phyloP scores from a whole-genome alignment of 768 basidiomycete genomes.

The Rhizopogon roseolus region DNA sequence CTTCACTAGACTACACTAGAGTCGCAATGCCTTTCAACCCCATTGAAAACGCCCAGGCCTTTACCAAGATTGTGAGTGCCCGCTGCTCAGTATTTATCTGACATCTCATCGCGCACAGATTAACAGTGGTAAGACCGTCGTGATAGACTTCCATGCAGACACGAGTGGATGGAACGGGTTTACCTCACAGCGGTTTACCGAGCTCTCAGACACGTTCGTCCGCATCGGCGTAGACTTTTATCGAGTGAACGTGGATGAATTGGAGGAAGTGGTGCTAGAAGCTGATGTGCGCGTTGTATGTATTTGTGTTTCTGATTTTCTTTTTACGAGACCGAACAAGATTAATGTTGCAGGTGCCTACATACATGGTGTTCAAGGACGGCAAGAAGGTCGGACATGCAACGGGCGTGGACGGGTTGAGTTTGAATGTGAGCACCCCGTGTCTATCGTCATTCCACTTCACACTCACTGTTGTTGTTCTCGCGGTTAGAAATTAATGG shows the following conservation, averaged over 20 bases:
- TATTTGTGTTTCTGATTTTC: not conserved
- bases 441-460: not conserved
- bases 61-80: constrained; percentile 13
- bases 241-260: constrained; percentile 71
- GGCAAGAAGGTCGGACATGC: constrained; percentile 20
- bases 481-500: constrained; percentile 15
- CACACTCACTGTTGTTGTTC: not conserved
- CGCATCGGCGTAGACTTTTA: constrained; percentile 48
- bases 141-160: constrained; percentile 19
- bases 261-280: constrained; percentile 48
- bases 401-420: constrained; percentile 21
- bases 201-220: constrained; percentile 18
- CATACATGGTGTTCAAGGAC: constrained; percentile 26
- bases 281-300: constrained; percentile 60
- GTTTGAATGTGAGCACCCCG: constrained; percentile 19
- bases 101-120: constrained; percentile 11
- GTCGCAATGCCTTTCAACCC: constrained; percentile 11
- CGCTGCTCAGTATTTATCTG: not conserved
- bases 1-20: not conserved
- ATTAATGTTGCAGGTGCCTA: constrained; percentile 14
- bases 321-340: not conserved
- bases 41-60: constrained; percentile 16
- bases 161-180: constrained; percentile 8
- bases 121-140: constrained; percentile 18
- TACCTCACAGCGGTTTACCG: constrained; percentile 12